A percentile compares a stretch with the other conserved stretches of the same genome.
These are phyloP conservation scores for Dioscorea dumetorum DNA, from an alignment of 106 monocot genomes.

Conservation along the genomic window DNA sequence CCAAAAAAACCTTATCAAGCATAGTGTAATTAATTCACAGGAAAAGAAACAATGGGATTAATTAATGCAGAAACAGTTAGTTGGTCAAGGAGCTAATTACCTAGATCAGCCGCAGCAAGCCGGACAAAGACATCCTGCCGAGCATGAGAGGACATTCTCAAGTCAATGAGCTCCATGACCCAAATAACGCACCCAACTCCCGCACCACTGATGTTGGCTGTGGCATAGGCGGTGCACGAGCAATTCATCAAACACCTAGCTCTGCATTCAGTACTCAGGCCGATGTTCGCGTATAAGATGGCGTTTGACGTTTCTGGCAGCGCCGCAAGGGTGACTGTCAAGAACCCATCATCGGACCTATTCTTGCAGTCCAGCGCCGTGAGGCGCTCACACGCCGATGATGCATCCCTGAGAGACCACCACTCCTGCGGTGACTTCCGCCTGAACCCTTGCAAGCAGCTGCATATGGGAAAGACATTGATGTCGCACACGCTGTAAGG, in stretches of 20 bases:
- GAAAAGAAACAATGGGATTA: too few relatives aligned
- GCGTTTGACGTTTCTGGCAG: slow-evolving; percentile 20
- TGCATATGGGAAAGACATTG: slow-evolving; percentile 21
- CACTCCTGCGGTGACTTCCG: slow-evolving; percentile 28
- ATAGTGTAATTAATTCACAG: too few relatives aligned
- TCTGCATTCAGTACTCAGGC: slow-evolving; percentile 6
- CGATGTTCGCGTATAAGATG: slow-evolving; percentile 3
- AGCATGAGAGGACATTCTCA: background rate
- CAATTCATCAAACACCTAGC: slow-evolving; percentile 4
- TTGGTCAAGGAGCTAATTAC: background rate
- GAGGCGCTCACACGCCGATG: slow-evolving; percentile 32
- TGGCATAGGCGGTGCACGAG: slow-evolving; percentile 14
- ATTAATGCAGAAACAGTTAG: too few relatives aligned
- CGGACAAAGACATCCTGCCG: slow-evolving; percentile 7
- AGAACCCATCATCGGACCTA: slow-evolving; percentile 34
- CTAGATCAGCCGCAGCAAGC: slow-evolving; percentile 1
- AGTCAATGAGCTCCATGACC: slow-evolving; percentile 3
- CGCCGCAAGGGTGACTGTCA: slow-evolving; percentile 9
- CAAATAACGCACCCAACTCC: slow-evolving; percentile 17
- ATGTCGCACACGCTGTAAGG: slow-evolving; percentile 32
- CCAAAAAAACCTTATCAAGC: too few relatives aligned
- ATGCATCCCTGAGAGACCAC: slow-evolving; percentile 23
- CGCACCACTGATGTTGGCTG: background rate
- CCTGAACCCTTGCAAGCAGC: slow-evolving; percentile 35
- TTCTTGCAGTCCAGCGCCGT: slow-evolving; percentile 27